Conservation (phyloP, 1,284 basidiomycete species). For the Microbotryomycetes sp. region DNA sequence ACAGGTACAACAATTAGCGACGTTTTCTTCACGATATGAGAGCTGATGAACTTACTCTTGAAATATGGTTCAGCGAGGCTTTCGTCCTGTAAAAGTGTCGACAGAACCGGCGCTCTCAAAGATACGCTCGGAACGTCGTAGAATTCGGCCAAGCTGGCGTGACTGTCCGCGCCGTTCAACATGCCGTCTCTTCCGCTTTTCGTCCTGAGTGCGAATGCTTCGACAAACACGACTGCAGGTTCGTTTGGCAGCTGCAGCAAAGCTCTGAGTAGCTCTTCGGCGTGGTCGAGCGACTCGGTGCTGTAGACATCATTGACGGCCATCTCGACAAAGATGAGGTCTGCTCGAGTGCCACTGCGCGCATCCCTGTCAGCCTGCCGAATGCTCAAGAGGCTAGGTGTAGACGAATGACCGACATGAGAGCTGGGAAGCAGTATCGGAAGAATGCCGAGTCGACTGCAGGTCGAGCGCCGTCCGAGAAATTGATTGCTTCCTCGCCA, state of each 20-base stretch:
- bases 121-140: conserved; percentile 15
- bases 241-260: neutral
- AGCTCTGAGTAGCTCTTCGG: conserved; percentile 4
- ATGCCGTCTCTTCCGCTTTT: neutral
- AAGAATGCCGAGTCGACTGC: conserved; percentile 1
- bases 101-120: neutral
- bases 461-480: neutral
- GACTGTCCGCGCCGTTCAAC: conserved; percentile 2
- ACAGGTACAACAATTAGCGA: neutral
- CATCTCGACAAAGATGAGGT: conserved; percentile 11
- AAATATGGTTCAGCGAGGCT: conserved; percentile 4
- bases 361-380: neutral
- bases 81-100: conserved; percentile 2
- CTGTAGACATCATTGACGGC: conserved; percentile 48
- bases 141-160: neutral
- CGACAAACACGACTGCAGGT: conserved; percentile 9
- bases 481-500: neutral
- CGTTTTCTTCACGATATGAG: neutral
- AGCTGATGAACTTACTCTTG: neutral
- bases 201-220: conserved; percentile 1
- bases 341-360: conserved; percentile 5
- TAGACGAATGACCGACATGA: neutral
- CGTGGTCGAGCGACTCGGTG: neutral
- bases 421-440: neutral
- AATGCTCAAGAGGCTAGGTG: neutral